Conservation (phyloP, 192 early-diverging fungal species). For the Linnemannia zychae region DNA sequence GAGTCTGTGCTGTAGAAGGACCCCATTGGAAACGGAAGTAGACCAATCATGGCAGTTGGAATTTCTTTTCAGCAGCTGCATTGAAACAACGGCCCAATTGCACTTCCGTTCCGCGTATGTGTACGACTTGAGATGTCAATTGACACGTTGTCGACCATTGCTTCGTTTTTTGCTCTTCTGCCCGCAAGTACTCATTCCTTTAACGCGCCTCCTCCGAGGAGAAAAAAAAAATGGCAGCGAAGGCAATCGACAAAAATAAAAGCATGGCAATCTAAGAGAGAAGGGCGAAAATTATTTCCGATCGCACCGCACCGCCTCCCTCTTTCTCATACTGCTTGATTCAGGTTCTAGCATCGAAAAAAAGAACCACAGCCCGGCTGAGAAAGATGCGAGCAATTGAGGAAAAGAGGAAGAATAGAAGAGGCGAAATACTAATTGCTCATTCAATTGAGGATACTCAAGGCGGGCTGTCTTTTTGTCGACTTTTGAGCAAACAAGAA, state of each 20-base stretch:
- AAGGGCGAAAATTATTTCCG: not conserved
- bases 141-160: not conserved
- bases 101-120: not conserved
- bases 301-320: not conserved
- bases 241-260: not conserved
- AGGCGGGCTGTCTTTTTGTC: not conserved
- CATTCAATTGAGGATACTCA: not conserved
- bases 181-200: no score
- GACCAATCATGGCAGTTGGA: not conserved
- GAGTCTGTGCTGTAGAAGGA: not conserved
- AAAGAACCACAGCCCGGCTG: not conserved
- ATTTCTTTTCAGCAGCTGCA: not conserved
- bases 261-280: not conserved
- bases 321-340: not conserved
- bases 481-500: not conserved
- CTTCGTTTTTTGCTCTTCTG: not conserved
- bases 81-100: not conserved
- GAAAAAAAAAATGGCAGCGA: not conserved
- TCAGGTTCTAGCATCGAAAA: not conserved
- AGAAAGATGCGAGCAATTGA: not conserved
- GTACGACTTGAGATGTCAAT: not conserved
- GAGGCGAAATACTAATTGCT: not conserved
- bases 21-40: not conserved
- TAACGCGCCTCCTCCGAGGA: conserved; percentile 3
- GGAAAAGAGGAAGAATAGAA: not conserved